Conservation (phyloP, 176 grass and related monocot genomes). For the Themeda triandra region DNA sequence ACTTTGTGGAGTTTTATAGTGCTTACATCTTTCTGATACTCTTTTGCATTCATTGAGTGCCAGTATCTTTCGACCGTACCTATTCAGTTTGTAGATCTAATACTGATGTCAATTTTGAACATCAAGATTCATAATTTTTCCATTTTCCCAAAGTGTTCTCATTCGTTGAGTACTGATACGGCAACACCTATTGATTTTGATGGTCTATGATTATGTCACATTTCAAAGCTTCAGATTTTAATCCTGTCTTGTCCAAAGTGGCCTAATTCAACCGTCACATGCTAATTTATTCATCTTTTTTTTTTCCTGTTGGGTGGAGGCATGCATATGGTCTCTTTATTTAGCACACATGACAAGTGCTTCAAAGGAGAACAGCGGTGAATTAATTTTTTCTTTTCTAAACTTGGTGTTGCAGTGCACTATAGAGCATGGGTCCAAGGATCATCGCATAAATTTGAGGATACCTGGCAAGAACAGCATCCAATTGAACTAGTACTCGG, state of each 20-base stretch:
- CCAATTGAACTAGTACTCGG: conserved; percentile 75
- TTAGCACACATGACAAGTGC: not conserved
- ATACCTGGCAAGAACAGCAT: conserved; percentile 94
- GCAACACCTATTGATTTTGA: not conserved
- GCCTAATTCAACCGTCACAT: not conserved
- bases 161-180: not conserved
- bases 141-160: not conserved
- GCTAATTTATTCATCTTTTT: not conserved
- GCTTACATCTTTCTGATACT: not conserved
- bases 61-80: not conserved
- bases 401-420: conserved; percentile 61
- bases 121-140: not conserved
- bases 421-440: conserved; percentile 83
- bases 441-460: conserved; percentile 86
- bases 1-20: not conserved
- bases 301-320: not conserved
- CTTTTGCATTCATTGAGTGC: not conserved
- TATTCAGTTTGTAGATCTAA: conserved; percentile 10
- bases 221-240: not conserved
- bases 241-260: not conserved
- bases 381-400: not conserved
- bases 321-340: not conserved
- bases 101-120: not conserved
- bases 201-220: not conserved
- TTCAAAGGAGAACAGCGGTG: conserved; percentile 16